Base-by-base conservation (phyloP, 148 eudicot species). In the Fagopyrum esculentum region DNA sequence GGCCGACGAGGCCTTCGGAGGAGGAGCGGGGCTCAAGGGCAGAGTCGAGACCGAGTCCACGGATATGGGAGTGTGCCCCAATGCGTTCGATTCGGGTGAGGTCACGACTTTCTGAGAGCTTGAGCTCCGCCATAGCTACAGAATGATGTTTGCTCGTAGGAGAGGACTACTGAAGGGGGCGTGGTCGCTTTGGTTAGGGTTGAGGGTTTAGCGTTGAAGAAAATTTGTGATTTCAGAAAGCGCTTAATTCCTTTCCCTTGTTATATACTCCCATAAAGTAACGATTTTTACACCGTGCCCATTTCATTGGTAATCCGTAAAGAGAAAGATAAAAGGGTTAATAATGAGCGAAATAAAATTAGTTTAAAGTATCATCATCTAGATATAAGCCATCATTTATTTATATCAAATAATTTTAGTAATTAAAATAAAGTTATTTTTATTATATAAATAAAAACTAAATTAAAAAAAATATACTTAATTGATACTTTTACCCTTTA, bases 1-100 rank as follows among this genome's bases (percentile, higher is more conserved):
- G 99, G 19, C 98, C 99, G 3, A 96, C 99, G 75, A 96, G 90
- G 45, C 99, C 99, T 49, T 96, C 99, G 16, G 99, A 96, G 61
- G 80, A 79, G 55, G 80, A 49, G 15, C 99, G 92, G 10, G 99
- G 88, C 77, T 90, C 94, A 10, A 96, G 88, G 60, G 90, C 49
- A 3, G 99, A 87, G 86, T 96, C 99, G 4, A 96, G 85, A 15
- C 99, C 99, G 9, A 96, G 85, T 35, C 99, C 99, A 0, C 98
- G 91, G 75, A 96, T 96, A 86, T 96, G 99, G 44, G 99, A 96
- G 82, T 96, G 99, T 0, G 99, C 99, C 0, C 99, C 99, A 26
- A 89, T 96, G 73, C 99, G 88, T 71, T 96, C 98, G 0, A 96
- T 89, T 66, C 99, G 84, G 19, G 98, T 95, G 19, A 96, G 87